Base-by-base conservation (phyloP, 129 eudicot genomes). In the Mikania micrantha region DNA sequence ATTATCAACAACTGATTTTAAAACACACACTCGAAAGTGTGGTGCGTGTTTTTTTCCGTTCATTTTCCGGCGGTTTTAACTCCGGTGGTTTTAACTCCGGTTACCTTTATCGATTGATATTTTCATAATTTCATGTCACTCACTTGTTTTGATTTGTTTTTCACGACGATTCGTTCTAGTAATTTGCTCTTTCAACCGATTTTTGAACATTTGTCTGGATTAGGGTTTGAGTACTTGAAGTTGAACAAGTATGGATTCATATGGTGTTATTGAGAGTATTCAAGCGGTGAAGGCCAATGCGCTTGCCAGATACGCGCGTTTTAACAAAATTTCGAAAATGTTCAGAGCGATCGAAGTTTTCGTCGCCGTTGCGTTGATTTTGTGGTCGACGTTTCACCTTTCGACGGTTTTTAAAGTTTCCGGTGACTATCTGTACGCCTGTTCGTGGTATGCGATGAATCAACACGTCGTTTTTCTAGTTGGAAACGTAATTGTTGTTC, bases 381-480 rank as follows among this genome's bases (percentile, higher is more conserved):
- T 88, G 11, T 87, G 93, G 90, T 83, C 85, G 2, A 74, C 93
- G 49, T 70, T 83, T 6, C 77, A 78, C 3, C 56, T 87, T 4
- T 82, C 97, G 15, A 19, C 68, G 4, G 49, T 67, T 32, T 66
- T 66, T 57, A 75, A 44, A 45, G 15, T 64, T 4, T 57, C 71
- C 67, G 79, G 71, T 31, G 70, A 41, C 45, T 79, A 35, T 62
- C 4, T 83, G 2, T 52, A 66, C 47, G 63, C 66, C 19, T 15
- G 76, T 47, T 74, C 75, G 1, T 40, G 50, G 22, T 76, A 64
- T 42, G 6, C 85, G 1, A 9, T 81, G 70, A 87, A 83, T 71
- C 90, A 84, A 74, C 95, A 77, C 79, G 78, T 91, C 4, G 87
- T 79, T 42, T 91, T 91, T 67, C 77, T 91, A 5, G 71, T 91